These are phyloP conservation scores for Coemansia sp. DNA, from an alignment of 192 early-diverging fungal genomes.

Conservation along the genomic window DNA sequence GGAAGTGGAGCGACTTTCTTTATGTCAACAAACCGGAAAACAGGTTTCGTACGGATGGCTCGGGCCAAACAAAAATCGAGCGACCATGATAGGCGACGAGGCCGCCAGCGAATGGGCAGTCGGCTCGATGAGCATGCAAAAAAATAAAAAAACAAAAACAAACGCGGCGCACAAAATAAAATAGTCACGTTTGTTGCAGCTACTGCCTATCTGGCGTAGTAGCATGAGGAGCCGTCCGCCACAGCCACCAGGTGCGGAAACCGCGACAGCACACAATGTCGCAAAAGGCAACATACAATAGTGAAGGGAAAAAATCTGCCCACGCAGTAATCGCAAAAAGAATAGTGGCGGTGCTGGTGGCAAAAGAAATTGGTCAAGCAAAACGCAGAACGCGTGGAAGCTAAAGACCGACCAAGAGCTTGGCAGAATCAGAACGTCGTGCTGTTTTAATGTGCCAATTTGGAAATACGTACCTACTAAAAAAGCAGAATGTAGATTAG, in stretches of 20 bases:
- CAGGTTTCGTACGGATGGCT: slow-evolving; percentile 5
- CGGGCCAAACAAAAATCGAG: slow-evolving; percentile 15
- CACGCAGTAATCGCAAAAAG: not conserved
- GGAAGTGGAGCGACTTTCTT: not conserved
- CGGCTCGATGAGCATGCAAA: not conserved
- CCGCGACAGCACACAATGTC: not conserved
- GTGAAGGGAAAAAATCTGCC: not conserved
- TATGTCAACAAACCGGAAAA: slow-evolving; percentile 32
- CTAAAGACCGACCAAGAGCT: no score
- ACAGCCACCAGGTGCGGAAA: not conserved
- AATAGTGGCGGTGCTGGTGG: not conserved
- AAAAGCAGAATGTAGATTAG: not conserved
- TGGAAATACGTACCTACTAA: not conserved
- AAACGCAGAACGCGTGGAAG: no score
- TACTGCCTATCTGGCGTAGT: not conserved
- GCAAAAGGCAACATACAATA: not conserved
- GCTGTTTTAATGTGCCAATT: not conserved
- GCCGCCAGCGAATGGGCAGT: not conserved
- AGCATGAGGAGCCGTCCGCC: not conserved
- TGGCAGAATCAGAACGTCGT: no score
- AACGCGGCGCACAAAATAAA: slow-evolving; percentile 9
- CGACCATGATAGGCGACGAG: not conserved
- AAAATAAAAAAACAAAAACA: slow-evolving; percentile 25
- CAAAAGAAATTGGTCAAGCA: no score
- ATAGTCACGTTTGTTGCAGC: not conserved